A percentile compares a stretch with the other conserved stretches of the same genome.
These are phyloP conservation scores for Sergeia podlipaevii DNA, from an alignment of 208 protist species.

Conservation along the genomic window DNA sequence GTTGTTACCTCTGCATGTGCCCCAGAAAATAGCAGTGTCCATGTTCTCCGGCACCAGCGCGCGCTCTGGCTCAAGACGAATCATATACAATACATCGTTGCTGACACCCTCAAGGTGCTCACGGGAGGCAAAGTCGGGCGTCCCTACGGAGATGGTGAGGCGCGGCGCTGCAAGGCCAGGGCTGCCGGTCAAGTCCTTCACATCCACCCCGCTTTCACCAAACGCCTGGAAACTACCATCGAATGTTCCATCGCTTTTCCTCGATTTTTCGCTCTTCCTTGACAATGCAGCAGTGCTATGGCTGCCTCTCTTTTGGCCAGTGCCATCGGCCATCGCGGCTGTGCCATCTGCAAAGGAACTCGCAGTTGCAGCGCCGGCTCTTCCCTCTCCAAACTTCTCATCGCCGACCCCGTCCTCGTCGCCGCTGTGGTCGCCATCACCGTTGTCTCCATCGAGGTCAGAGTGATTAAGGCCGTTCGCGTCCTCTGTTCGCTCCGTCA, in stretches of 20 bases:
- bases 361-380: background rate
- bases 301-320: background rate
- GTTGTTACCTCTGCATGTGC: constrained; percentile 41
- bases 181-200: no score
- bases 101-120: constrained; percentile 27
- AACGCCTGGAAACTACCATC: no score
- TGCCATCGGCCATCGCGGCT: background rate
- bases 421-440: constrained; percentile 4
- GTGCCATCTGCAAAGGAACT: background rate
- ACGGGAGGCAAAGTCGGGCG: constrained; percentile 19
- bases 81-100: constrained; percentile 69
- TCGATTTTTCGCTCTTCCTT: no score
- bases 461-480: constrained; percentile 21
- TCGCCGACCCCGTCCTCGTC: constrained; percentile 10
- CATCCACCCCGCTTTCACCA: no score
- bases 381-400: background rate
- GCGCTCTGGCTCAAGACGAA: constrained; percentile 72
- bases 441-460: constrained; percentile 13
- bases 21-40: constrained; percentile 79
- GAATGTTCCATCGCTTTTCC: no score
- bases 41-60: constrained; percentile 86
- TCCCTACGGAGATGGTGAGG: constrained; percentile 16
- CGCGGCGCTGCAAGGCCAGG: background rate
- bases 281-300: no score
- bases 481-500: constrained; percentile 5